These are phyloP conservation scores for Aspergillus caelatus DNA, from an alignment of 2,329 filamentous ascomycete species.

Conservation along the genomic window DNA sequence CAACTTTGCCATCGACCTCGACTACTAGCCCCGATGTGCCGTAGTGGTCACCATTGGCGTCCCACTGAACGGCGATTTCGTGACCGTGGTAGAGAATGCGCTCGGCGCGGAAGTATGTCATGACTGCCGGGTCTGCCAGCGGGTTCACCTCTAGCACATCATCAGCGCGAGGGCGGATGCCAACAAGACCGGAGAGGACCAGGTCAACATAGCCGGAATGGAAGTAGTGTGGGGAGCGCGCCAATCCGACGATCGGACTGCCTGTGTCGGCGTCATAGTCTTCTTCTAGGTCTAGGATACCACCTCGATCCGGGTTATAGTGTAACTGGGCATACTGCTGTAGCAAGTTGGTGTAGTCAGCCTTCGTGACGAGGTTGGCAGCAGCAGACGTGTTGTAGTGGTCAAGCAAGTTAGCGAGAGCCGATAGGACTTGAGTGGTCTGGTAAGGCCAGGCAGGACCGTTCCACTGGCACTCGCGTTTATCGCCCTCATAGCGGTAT, in stretches of 20 bases:
- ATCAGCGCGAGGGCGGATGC: slow-evolving; percentile 44
- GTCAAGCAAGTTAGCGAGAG: slow-evolving; percentile 48
- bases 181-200: slow-evolving; percentile 46
- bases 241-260: slow-evolving; percentile 45
- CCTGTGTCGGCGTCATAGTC: slow-evolving; percentile 50
- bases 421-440: slow-evolving; percentile 45
- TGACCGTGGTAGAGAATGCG: slow-evolving; percentile 47
- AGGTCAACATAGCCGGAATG: slow-evolving; percentile 50
- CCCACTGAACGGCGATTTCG: slow-evolving; percentile 47
- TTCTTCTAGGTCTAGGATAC: slow-evolving; percentile 44
- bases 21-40: slow-evolving; percentile 15
- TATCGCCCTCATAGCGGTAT: slow-evolving; percentile 37
- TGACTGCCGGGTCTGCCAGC: slow-evolving; percentile 30
- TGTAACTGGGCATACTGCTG: slow-evolving; percentile 45
- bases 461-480: slow-evolving; percentile 50
- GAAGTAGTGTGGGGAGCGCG: slow-evolving; percentile 50
- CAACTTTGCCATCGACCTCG: slow-evolving; percentile 19
- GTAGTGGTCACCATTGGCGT: slow-evolving; percentile 24
- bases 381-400: slow-evolving; percentile 38
- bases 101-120: slow-evolving; percentile 47
- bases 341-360: slow-evolving; percentile 42
- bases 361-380: slow-evolving; percentile 15
- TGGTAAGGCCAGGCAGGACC: slow-evolving; percentile 51
- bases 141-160: slow-evolving; percentile 47
- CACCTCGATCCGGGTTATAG: slow-evolving; percentile 34